phyloP scores from a whole-genome alignment of 768 basidiomycete species.

The Pilatotrama ljubarskyi region DNA sequence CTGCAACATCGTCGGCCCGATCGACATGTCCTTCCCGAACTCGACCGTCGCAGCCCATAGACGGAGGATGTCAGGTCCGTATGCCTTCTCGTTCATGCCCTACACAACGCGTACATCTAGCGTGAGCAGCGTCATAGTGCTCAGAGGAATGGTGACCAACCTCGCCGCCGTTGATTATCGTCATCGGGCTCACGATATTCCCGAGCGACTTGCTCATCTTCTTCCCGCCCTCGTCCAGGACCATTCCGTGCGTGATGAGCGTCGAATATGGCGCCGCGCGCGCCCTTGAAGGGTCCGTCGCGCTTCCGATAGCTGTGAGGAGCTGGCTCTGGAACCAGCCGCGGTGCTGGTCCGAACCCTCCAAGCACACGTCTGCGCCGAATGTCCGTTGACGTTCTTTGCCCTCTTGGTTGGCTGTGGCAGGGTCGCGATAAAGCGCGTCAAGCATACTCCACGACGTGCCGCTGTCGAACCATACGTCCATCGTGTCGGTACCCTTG shows the following conservation, averaged over 20 bases:
- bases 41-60: slow-evolving; percentile 93
- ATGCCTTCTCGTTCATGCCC: slow-evolving; percentile 69
- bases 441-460: slow-evolving; percentile 86
- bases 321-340: slow-evolving; percentile 99
- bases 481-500: slow-evolving; percentile 94
- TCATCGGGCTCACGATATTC: slow-evolving; percentile 85
- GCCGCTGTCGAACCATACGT: slow-evolving; percentile 99
- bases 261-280: slow-evolving; percentile 62
- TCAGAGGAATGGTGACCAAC: too few relatives aligned
- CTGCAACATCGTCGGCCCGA: slow-evolving; percentile 74
- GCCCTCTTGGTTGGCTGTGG: slow-evolving; percentile 10
- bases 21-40: slow-evolving; percentile 84
- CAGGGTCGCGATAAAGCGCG: slow-evolving; percentile 37
- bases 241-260: slow-evolving; percentile 96
- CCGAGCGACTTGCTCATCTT: slow-evolving; percentile 99
- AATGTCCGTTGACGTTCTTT: slow-evolving; percentile 34
- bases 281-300: slow-evolving; percentile 30
- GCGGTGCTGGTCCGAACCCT: slow-evolving; percentile 96
- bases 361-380: slow-evolving; percentile 84
- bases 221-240: slow-evolving; percentile 84
- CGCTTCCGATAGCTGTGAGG: slow-evolving; percentile 71
- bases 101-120: slow-evolving; percentile 28
- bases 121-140: slow-evolving; percentile 11
- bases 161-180: slow-evolving; percentile 74
- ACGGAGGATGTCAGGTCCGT: slow-evolving; percentile 84